phyloP scores from a whole-genome alignment of 106 monocot species.

The Dioscorea dumetorum region DNA sequence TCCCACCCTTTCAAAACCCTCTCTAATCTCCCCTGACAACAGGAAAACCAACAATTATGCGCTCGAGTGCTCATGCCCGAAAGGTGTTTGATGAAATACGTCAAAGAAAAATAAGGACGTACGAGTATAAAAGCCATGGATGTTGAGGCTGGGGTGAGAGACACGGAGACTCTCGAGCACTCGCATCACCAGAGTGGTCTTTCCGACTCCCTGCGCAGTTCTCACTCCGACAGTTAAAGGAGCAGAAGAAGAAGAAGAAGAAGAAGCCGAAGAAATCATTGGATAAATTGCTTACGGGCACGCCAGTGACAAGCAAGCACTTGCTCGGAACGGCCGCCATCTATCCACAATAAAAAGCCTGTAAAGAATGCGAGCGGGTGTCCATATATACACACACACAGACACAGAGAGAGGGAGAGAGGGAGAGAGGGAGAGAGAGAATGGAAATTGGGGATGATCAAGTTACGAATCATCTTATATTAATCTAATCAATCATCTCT shows the following conservation, averaged over 20 bases:
- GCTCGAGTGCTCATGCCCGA: no score
- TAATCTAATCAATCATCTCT: no score
- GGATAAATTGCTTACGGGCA: slow-evolving; percentile 35
- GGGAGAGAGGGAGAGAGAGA: no score
- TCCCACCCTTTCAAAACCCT: slow-evolving; percentile 59
- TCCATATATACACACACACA: no score
- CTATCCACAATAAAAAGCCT: neutral
- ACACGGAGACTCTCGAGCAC: slow-evolving; percentile 47
- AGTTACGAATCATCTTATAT: no score
- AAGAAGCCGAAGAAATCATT: no score
- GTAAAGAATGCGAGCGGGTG: no score
- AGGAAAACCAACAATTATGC: no score
- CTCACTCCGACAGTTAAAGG: neutral
- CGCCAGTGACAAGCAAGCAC: slow-evolving; percentile 84
- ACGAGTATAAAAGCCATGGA: slow-evolving; percentile 87
- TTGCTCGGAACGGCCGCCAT: slow-evolving; percentile 42
- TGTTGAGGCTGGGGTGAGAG: slow-evolving; percentile 58
- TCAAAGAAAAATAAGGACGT: neutral
- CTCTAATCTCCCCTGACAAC: slow-evolving; percentile 64
- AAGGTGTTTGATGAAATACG: no score
- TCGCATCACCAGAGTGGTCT: slow-evolving; percentile 87
- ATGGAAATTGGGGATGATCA: no score
- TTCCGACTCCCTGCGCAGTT: slow-evolving; percentile 63
- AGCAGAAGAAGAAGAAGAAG: neutral
- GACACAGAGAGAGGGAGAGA: no score